A percentile compares a stretch with the other conserved stretches of the same genome.
phyloP scores from a whole-genome alignment of 176 grass and related monocot genomes.

The Avena eriantha region DNA sequence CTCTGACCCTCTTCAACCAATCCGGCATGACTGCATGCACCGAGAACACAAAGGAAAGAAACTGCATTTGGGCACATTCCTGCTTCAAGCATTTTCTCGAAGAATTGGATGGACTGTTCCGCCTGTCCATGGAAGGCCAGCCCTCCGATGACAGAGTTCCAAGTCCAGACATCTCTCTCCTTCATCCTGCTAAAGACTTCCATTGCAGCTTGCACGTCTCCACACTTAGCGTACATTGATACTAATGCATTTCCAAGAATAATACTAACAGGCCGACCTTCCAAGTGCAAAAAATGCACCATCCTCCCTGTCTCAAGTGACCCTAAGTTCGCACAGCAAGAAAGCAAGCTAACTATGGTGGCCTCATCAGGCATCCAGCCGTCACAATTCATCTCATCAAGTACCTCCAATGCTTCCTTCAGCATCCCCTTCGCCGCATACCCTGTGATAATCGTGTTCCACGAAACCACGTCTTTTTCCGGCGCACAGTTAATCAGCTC shows the following conservation, averaged over 20 bases:
- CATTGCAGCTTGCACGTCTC: conserved; percentile 38
- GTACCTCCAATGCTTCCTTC: conserved; percentile 39
- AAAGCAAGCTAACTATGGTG: conserved; percentile 52
- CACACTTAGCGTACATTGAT: conserved; percentile 53
- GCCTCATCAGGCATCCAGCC: conserved; percentile 56
- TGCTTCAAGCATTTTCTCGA: conserved; percentile 50
- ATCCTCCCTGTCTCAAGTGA: conserved; percentile 46
- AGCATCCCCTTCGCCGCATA: conserved; percentile 26
- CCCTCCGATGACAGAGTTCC: conserved; percentile 57
- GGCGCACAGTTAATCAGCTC: conserved; percentile 43
- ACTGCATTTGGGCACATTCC: conserved; percentile 40
- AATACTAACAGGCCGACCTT: conserved; percentile 6
- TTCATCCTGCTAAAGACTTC: conserved; percentile 42
- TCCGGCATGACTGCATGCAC: conserved; percentile 61
- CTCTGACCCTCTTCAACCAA: conserved; percentile 50
- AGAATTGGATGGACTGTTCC: conserved; percentile 27
- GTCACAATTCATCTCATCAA: conserved; percentile 38
- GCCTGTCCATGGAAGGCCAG: conserved; percentile 52
- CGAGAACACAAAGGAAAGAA: conserved; percentile 54
- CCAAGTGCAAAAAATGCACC: conserved; percentile 46
- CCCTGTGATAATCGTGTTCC: conserved; percentile 50
- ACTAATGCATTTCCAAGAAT: conserved; percentile 45
- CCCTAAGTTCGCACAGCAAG: conserved; percentile 34
- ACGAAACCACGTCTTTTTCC: conserved; percentile 48
- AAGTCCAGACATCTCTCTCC: conserved; percentile 52